A percentile compares a stretch with the other conserved stretches of the same genome.
Evolutionary conservation across 176 grass and related monocot genomes (phyloP).

Genomic region (Cenchrus fungigraminus): DNA sequence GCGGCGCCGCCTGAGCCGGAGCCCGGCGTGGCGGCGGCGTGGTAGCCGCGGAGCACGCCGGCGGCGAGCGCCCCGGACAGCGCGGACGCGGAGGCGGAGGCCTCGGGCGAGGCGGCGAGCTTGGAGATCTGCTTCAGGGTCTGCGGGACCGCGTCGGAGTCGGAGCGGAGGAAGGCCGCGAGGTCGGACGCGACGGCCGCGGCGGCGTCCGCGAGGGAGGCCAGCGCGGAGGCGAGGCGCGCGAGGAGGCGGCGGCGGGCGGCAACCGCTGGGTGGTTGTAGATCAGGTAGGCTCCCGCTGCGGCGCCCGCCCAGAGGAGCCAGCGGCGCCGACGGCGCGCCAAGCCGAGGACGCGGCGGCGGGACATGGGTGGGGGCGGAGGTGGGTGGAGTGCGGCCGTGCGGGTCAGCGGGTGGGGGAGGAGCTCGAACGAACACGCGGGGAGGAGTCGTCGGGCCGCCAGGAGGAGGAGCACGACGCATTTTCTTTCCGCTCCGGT

Average conservation of each 20-base stretch:
- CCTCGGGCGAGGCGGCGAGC: conserved; percentile 62
- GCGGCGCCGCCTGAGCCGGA: not conserved
- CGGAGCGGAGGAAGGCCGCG: conserved; percentile 53
- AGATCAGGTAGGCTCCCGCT: conserved; percentile 46
- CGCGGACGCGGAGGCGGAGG: conserved; percentile 47
- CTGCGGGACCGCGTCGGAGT: conserved; percentile 49
- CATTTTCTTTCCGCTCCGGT: no score
- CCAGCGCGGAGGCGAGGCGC: conserved; percentile 51
- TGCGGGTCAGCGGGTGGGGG: not conserved
- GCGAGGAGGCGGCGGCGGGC: conserved; percentile 53
- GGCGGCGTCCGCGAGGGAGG: conserved; percentile 57
- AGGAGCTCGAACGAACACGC: not conserved
- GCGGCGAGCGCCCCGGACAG: conserved; percentile 59
- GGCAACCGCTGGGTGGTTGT: conserved; percentile 62
- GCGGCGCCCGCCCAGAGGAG: conserved; percentile 42
- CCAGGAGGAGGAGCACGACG: no score
- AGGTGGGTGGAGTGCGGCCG: not conserved
- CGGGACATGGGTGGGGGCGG: conserved; percentile 29
- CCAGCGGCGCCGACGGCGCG: conserved; percentile 54
- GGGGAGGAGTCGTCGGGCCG: not conserved
- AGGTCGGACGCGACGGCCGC: conserved; percentile 53
- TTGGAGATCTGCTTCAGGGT: conserved; percentile 67
- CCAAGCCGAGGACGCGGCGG: conserved; percentile 40
- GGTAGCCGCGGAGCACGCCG: conserved; percentile 55
- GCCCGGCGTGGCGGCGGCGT: conserved; percentile 1